Percentiles rank a stretch among this genome's conserved stretches.
These are phyloP conservation scores for Aureobasidium namibiae DNA, from an alignment of 2,329 filamentous ascomycete species.

Conservation along the genomic window DNA sequence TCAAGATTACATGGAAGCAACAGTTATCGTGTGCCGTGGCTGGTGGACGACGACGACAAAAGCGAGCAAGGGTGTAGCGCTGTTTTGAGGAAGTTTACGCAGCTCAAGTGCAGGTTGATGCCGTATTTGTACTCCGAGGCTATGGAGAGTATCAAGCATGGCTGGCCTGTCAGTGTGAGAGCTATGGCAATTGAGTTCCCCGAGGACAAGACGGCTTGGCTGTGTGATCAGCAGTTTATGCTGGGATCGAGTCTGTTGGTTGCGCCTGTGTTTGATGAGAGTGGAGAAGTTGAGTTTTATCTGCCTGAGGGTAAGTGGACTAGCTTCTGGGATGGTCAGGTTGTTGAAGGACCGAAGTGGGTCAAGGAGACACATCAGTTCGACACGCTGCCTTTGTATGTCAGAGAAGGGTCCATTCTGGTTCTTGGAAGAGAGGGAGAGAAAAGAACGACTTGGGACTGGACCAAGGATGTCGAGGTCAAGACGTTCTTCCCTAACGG, in stretches of 20 bases:
- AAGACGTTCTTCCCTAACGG: conserved; percentile 30
- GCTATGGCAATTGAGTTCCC: conserved; percentile 64
- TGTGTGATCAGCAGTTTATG: conserved; percentile 65
- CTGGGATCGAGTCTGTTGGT: conserved; percentile 57
- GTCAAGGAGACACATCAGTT: conserved; percentile 34
- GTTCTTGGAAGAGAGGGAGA: conserved; percentile 33
- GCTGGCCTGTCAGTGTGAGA: conserved; percentile 53
- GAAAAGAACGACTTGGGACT: conserved; percentile 30
- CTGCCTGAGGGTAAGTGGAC: conserved; percentile 46
- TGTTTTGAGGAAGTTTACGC: conserved; percentile 47
- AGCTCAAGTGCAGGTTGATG: conserved; percentile 48
- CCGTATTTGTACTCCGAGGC: conserved; percentile 51
- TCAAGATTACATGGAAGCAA: conserved; percentile 61
- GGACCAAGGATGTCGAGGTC: conserved; percentile 31
- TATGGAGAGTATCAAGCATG: conserved; percentile 41
- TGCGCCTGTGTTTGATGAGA: conserved; percentile 56
- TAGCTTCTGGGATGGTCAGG: conserved; percentile 39
- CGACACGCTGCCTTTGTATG: conserved; percentile 32
- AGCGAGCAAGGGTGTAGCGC: conserved; percentile 41
- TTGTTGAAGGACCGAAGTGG: conserved; percentile 36
- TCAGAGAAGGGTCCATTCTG: conserved; percentile 32
- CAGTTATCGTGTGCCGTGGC: conserved; percentile 69
- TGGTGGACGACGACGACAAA: conserved; percentile 54
- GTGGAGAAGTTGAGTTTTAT: conserved; percentile 59
- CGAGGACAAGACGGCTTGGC: conserved; percentile 59